Percentiles rank a stretch among this genome's conserved stretches.
Conservation (phyloP, 129 eudicot species). For the Calendula officinalis region DNA sequence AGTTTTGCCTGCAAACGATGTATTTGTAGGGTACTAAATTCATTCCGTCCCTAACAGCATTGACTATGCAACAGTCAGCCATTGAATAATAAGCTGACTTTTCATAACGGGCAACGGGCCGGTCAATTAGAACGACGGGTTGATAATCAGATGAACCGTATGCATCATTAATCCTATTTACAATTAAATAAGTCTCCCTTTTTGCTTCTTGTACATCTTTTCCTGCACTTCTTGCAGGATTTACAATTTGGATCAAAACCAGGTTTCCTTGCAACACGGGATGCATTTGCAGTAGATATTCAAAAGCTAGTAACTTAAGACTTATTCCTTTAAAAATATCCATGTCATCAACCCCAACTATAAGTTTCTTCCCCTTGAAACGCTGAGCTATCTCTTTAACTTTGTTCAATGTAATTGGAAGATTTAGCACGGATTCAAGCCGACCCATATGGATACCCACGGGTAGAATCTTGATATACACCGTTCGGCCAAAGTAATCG, state of each 20-base stretch:
- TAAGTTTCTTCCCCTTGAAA: constrained; percentile 61
- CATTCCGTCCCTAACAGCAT: constrained; percentile 93
- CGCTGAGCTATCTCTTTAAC: constrained; percentile 59
- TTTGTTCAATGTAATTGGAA: constrained; percentile 56
- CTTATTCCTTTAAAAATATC: constrained; percentile 90
- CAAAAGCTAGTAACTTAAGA: constrained; percentile 73
- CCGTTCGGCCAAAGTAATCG: constrained; percentile 87
- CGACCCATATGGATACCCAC: constrained; percentile 84
- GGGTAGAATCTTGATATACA: constrained; percentile 76
- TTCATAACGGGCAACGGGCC: constrained; percentile 63
- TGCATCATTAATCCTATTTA: constrained; percentile 59
- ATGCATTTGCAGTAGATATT: constrained; percentile 49
- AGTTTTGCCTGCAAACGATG: constrained; percentile 75
- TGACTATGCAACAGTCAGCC: constrained; percentile 83
- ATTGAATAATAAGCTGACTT: constrained; percentile 77
- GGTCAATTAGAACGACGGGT: constrained; percentile 71
- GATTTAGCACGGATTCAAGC: constrained; percentile 54
- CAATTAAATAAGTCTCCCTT: constrained; percentile 67
- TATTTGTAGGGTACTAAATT: constrained; percentile 79
- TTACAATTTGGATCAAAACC: constrained; percentile 73
- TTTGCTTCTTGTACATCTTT: constrained; percentile 81
- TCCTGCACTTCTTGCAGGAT: constrained; percentile 91
- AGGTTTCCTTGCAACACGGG: constrained; percentile 43
- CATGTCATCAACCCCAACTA: constrained; percentile 88
- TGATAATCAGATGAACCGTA: constrained; percentile 56